Evolutionary conservation across 75 land plant species (phyloP), one percentile per base, ranked within the genome.

Genomic region (Picea glauca): DNA sequence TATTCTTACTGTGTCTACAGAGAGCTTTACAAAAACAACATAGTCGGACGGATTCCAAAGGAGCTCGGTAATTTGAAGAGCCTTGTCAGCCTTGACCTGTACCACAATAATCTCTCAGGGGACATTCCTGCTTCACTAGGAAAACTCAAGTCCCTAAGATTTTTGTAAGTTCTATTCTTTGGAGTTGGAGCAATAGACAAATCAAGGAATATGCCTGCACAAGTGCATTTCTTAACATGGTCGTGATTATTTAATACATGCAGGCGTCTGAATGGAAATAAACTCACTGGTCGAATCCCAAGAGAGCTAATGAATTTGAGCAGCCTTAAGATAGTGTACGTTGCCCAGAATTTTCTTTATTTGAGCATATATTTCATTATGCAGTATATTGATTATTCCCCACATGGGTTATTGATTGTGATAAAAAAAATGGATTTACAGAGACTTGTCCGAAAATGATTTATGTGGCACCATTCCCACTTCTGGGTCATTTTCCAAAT

Each of bases 391-490:
- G 13, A 26, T 26, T 26, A 26, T 26, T 26, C 26, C 26, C 26
- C 0, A 0, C 26, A 46, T 50, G 56, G 12, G 56, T 50, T 50
- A 11, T 9, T 50, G 56, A 50, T 9, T 50, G 43, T 40, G 56
- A 9, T 1, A 2, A 9, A 50, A 50, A 50, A 50, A 6, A 50
- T 50, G 50, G 18, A 11, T 74, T 56, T 81, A 23, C 88, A 90
- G 92, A 43, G 93, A 91, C 57, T 62, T 91, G 26, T 91, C 93
- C 4, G 58, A 80, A 76, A 91, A 91, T 46, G 80, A 89, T 77
- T 70, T 91, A 76, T 89, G 89, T 75, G 93, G 93, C 1, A 89
- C 93, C 26, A 87, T 91, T 35, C 91, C 93, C 6, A 78, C 85
- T 23, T 78, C 90, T 13, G 93, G 93, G n/a, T 79, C 91, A 15